phyloP scores from a whole-genome alignment of 2,329 filamentous ascomycete genomes.

The Paecilomyces variotii region DNA sequence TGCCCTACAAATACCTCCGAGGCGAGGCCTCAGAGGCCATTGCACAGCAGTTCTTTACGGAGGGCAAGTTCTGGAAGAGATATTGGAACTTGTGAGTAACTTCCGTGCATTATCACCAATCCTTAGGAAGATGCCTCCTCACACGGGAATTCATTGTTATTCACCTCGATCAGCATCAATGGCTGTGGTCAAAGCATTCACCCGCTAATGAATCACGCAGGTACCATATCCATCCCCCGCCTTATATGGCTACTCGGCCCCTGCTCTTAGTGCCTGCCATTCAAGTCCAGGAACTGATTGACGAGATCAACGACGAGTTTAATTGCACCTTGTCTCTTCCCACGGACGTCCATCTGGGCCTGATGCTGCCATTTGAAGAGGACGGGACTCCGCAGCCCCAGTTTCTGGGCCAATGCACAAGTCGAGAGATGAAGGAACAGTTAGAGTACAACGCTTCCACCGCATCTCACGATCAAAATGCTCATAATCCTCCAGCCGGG shows the following conservation, averaged over 20 bases:
- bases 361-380: slow-evolving; percentile 55
- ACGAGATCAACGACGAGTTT: slow-evolving; percentile 52
- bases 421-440: slow-evolving; percentile 33
- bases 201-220: slow-evolving; percentile 31
- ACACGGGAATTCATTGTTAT: background rate
- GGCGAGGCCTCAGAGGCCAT: slow-evolving; percentile 24
- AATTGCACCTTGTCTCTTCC: slow-evolving; percentile 52
- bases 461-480: slow-evolving; percentile 6
- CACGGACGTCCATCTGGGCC: slow-evolving; percentile 43
- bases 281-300: slow-evolving; percentile 59
- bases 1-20: slow-evolving; percentile 35
- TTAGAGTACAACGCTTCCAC: slow-evolving; percentile 28
- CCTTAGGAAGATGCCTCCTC: background rate
- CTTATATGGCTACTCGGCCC: slow-evolving; percentile 40
- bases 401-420: slow-evolving; percentile 54
- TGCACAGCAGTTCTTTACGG: slow-evolving; percentile 32
- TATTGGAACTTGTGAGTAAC: slow-evolving; percentile 68
- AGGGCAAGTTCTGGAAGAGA: slow-evolving; percentile 43
- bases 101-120: background rate
- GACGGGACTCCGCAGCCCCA: slow-evolving; percentile 56
- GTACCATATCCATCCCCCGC: slow-evolving; percentile 58
- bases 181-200: background rate
- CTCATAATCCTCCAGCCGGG: slow-evolving; percentile 16
- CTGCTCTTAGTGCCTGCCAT: slow-evolving; percentile 59
- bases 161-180: background rate